Conservation (phyloP, 2,329 filamentous ascomycete species). For the Pestalotiopsis sp. region DNA sequence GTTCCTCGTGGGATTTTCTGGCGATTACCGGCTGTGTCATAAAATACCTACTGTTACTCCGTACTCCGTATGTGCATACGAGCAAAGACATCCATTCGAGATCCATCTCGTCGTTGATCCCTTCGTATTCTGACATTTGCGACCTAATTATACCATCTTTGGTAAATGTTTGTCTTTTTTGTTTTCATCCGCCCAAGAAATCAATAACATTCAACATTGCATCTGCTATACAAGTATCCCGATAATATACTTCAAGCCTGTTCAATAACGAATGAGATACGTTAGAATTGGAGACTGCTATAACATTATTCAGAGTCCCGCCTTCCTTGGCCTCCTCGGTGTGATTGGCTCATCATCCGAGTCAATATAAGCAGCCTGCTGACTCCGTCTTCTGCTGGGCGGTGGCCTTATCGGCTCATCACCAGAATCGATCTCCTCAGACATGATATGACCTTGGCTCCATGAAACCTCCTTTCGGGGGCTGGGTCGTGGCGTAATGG, state of each 20-base stretch:
- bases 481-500: background rate
- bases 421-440: background rate
- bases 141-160: background rate
- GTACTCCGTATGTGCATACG: background rate
- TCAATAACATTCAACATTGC: background rate
- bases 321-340: background rate
- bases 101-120: background rate
- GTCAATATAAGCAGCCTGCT: background rate
- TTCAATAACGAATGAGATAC: background rate
- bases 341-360: background rate
- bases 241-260: background rate
- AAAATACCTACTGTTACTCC: background rate
- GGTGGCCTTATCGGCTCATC: background rate
- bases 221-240: background rate
- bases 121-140: background rate
- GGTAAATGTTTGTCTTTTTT: background rate
- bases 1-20: background rate
- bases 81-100: background rate
- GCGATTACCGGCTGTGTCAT: background rate
- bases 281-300: background rate
- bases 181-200: background rate
- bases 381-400: background rate
- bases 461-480: background rate
- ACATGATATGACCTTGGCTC: background rate
- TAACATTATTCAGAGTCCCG: background rate